Evolutionary conservation across 345 rosid genomes (phyloP).

Genomic region (Euphorbia lathyris): DNA sequence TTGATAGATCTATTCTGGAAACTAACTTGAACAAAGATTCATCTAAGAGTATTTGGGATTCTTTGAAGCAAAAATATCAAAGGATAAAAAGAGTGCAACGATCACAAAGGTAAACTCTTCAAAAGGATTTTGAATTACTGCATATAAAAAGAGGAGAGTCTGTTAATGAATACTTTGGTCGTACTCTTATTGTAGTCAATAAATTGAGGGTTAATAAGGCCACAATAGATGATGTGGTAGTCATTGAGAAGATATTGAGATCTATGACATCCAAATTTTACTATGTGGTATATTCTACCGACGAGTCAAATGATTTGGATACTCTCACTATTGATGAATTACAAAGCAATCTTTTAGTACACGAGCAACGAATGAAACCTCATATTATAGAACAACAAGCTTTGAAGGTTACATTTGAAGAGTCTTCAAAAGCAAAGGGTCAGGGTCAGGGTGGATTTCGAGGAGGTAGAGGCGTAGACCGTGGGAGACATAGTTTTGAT

Average conservation of each 20-base stretch:
- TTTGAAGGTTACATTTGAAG: slow-evolving; percentile 6
- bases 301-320: slow-evolving; percentile 10
- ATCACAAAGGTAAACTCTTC: too few relatives aligned
- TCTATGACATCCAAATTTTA: slow-evolving; percentile 3
- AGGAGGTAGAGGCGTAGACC: slow-evolving; percentile 6
- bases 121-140: too few relatives aligned
- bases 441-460: slow-evolving; percentile 4
- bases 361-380: slow-evolving; percentile 14
- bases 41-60: neutral
- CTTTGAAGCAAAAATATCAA: slow-evolving; percentile 5
- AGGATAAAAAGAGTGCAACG: neutral
- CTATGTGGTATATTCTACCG: neutral
- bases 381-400: slow-evolving; percentile 4
- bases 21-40: too few relatives aligned
- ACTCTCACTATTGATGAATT: slow-evolving; percentile 11
- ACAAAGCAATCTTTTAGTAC: slow-evolving; percentile 6
- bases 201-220: too few relatives aligned
- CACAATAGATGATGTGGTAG: neutral
- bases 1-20: neutral
- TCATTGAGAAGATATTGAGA: slow-evolving; percentile 1
- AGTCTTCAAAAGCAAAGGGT: slow-evolving; percentile 2
- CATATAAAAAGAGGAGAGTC: slow-evolving; percentile 18
- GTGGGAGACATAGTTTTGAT: too few relatives aligned
- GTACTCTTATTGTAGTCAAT: slow-evolving; percentile 13
- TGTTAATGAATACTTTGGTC: neutral